Base-by-base conservation (phyloP, 768 basidiomycete genomes). In the Collybia mongolica region DNA sequence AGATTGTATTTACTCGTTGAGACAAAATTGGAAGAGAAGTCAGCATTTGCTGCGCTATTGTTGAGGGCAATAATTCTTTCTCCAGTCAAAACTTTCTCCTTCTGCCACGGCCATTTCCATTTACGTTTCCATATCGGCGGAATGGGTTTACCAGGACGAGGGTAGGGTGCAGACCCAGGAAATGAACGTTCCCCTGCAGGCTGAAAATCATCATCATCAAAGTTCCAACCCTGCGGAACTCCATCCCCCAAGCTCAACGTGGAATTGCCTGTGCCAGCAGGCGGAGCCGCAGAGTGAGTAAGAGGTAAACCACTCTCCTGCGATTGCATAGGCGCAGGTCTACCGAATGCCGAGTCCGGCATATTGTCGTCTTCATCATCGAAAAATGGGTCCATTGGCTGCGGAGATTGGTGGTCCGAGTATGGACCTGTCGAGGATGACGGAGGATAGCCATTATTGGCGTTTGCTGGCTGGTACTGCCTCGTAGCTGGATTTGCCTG, bases 1-100 rank as follows among this genome's bases (percentile, higher is more conserved):
- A 86, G 50, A 61, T 94, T 98, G 70, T 98, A 99, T 69, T 98
- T 98, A 76, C 89, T 92, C 19, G 97, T 98, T 8, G 88, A 89
- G 20, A 98, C 85, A 49, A 84, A 87, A 68, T 99, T 99, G 47
- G 80, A 84, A 60, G 75, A 72, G 69, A 77, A 95, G 45, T 83
- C 87, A 40, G 66, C 70, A 67, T 86, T 88, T 53, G 84, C 79
- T 26, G 69, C 55, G 36, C 76, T 71, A 65, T 93, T 89, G 69
- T 96, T 95, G 64, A 98, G 79, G 12, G 84, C 80, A 49, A 98
- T 82, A 46, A 90, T 68, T 46, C 97, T 77, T 67, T 94, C 90
- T 19, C 90, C 90, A 6, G 72, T 70, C 49, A 80, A 66, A n/a
- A 72, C 74, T 60, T 78, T 70, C 51, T 83, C 81, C 68, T 82